Conservation (phyloP, 192 early-diverging fungal genomes). For the Mortierella antarctica region DNA sequence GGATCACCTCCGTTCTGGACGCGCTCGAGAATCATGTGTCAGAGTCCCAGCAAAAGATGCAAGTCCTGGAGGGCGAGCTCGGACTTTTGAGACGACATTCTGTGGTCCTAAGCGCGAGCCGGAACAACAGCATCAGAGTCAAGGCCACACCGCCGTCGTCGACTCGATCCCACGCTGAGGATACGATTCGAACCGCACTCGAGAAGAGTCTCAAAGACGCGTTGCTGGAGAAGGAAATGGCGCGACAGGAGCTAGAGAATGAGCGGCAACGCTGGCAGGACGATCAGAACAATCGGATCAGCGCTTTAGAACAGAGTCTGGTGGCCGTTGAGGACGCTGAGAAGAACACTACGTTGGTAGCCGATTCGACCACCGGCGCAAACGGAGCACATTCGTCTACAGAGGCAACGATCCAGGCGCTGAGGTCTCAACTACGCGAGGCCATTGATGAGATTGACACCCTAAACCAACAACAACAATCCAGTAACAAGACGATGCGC, state of each 20-base stretch:
- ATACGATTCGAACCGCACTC: slow-evolving; percentile 35
- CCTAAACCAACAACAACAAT: slow-evolving; percentile 32
- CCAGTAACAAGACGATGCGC: slow-evolving; percentile 35
- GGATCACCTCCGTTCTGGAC: slow-evolving; percentile 32
- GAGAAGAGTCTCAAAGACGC: slow-evolving; percentile 54
- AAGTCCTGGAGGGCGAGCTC: slow-evolving; percentile 40
- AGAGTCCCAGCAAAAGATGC: slow-evolving; percentile 40
- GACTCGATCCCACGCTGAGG: slow-evolving; percentile 8
- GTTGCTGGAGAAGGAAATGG: slow-evolving; percentile 47
- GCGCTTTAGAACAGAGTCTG: slow-evolving; percentile 39
- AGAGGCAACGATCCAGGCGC: slow-evolving; percentile 5
- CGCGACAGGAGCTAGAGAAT: slow-evolving; percentile 42
- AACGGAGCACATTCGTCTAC: background rate
- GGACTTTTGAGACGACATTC: slow-evolving; percentile 32
- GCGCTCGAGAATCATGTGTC: slow-evolving; percentile 39
- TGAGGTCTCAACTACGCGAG: slow-evolving; percentile 34
- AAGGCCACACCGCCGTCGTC: slow-evolving; percentile 3
- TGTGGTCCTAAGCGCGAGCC: slow-evolving; percentile 29
- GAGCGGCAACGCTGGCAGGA: slow-evolving; percentile 48
- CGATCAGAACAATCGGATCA: slow-evolving; percentile 37
- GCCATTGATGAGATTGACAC: slow-evolving; percentile 46
- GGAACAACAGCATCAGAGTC: slow-evolving; percentile 40
- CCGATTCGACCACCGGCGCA: background rate
- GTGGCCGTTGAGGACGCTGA: slow-evolving; percentile 41
- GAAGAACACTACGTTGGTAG: background rate